Percentiles rank a stretch among this genome's conserved stretches.
phyloP scores from a whole-genome alignment of 352 stramenopile species.

The Pythium myriotylum region DNA sequence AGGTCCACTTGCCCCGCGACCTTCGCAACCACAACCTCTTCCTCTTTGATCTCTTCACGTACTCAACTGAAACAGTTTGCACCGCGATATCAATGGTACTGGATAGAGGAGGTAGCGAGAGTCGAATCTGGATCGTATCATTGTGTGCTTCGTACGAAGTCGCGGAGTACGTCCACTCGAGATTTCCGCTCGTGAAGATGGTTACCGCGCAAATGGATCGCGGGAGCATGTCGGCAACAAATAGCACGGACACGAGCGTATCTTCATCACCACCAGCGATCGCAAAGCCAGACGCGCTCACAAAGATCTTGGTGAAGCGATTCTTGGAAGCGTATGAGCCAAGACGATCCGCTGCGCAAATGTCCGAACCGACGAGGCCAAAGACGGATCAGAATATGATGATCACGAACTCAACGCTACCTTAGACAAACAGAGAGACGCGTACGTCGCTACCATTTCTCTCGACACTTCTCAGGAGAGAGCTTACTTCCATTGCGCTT shows the following conservation, averaged over 20 bases:
- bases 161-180: constrained; percentile 12
- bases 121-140: constrained; percentile 36
- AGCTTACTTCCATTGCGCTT: constrained; percentile 7
- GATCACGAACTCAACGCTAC: no score
- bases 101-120: constrained; percentile 36
- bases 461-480: constrained; percentile 8
- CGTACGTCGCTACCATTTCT: constrained; percentile 8
- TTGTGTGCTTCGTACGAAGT: constrained; percentile 30
- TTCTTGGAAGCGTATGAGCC: constrained; percentile 10
- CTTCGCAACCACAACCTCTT: constrained; percentile 55
- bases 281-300: constrained; percentile 3
- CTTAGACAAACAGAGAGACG: neutral
- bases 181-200: constrained; percentile 35
- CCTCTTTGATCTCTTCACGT: constrained; percentile 42
- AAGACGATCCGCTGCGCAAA: neutral
- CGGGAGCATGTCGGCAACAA: neutral
- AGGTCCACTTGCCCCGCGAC: constrained; percentile 23
- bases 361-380: neutral
- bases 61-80: constrained; percentile 29
- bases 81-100: constrained; percentile 33
- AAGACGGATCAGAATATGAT: no score
- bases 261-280: neutral
- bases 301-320: constrained; percentile 6
- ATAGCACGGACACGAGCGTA: neutral
- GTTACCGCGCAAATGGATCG: constrained; percentile 26